Evolutionary conservation across 345 rosid genomes (phyloP).

Genomic region (Crucihimalaya himalaica): DNA sequence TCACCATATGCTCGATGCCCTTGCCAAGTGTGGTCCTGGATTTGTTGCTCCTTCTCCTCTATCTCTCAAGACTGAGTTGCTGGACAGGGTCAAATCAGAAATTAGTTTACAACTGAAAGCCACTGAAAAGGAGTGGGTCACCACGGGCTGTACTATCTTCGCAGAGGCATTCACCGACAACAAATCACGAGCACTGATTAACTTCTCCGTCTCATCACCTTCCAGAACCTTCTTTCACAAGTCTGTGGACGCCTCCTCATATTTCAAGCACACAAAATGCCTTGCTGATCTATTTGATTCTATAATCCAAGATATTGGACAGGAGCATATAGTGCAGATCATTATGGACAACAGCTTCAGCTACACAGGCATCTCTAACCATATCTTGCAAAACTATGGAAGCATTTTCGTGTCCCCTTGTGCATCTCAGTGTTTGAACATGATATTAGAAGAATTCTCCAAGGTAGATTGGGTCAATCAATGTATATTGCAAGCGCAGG

Average conservation of each 20-base stretch:
- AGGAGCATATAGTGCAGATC: slow-evolving; percentile 80
- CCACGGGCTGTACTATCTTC: slow-evolving; percentile 77
- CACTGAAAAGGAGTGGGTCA: slow-evolving; percentile 75
- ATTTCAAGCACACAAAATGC: slow-evolving; percentile 67
- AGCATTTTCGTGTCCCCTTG: slow-evolving; percentile 81
- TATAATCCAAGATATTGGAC: slow-evolving; percentile 73
- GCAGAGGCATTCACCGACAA: slow-evolving; percentile 87
- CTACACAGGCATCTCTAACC: slow-evolving; percentile 67
- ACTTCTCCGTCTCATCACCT: slow-evolving; percentile 83
- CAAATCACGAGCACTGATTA: slow-evolving; percentile 78
- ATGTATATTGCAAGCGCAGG: slow-evolving; percentile 75
- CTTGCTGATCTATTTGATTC: slow-evolving; percentile 83
- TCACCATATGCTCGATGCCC: slow-evolving; percentile 68
- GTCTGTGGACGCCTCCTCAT: slow-evolving; percentile 81
- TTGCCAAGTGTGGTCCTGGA: slow-evolving; percentile 63
- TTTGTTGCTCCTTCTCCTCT: slow-evolving; percentile 59
- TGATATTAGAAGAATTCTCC: slow-evolving; percentile 80
- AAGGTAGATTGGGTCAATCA: slow-evolving; percentile 88
- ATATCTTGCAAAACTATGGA: slow-evolving; percentile 72
- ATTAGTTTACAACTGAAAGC: slow-evolving; percentile 57
- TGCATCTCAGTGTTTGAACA: slow-evolving; percentile 82
- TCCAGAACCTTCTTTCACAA: slow-evolving; percentile 77
- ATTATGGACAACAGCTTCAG: slow-evolving; percentile 69
- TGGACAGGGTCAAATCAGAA: slow-evolving; percentile 68
- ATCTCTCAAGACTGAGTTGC: slow-evolving; percentile 60